A percentile compares a stretch with the other conserved stretches of the same genome.
Evolutionary conservation across 345 rosid species (phyloP).

Genomic region (Salix dunnii): DNA sequence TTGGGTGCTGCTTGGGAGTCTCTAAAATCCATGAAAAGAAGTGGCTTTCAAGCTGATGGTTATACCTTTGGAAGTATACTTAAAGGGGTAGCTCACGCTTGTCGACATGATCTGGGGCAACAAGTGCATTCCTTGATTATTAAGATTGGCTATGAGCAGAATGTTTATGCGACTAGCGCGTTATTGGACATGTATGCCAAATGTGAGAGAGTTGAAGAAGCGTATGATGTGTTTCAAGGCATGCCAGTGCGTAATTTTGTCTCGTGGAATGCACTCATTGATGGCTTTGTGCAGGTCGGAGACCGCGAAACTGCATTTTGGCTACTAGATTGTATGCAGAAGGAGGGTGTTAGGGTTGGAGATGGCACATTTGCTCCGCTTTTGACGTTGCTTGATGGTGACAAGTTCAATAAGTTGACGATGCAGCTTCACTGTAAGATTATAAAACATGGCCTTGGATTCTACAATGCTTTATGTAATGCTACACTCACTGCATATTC

Average conservation of each 20-base stretch:
- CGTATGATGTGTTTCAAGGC: slow-evolving; percentile 40
- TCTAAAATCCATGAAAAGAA: slow-evolving; percentile 39
- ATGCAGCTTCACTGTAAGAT: slow-evolving; percentile 60
- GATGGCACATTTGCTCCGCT: slow-evolving; percentile 79
- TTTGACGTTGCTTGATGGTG: slow-evolving; percentile 59
- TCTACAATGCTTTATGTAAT: slow-evolving; percentile 49
- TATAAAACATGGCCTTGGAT: slow-evolving; percentile 45
- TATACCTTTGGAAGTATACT: slow-evolving; percentile 58
- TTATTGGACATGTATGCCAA: slow-evolving; percentile 74
- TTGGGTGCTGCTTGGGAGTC: slow-evolving; percentile 40
- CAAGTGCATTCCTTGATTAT: slow-evolving; percentile 55
- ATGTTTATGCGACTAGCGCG: slow-evolving; percentile 60
- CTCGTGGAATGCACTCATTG: slow-evolving; percentile 68
- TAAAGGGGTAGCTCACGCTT: slow-evolving; percentile 53
- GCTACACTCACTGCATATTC: slow-evolving; percentile 62
- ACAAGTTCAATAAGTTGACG: slow-evolving; percentile 28
- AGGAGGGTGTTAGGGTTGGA: slow-evolving; percentile 39
- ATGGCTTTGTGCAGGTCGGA: slow-evolving; percentile 50
- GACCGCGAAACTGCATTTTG: slow-evolving; percentile 48
- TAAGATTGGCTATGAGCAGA: slow-evolving; percentile 39
- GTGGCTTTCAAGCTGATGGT: slow-evolving; percentile 39
- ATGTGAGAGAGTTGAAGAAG: slow-evolving; percentile 55
- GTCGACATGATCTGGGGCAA: slow-evolving; percentile 45
- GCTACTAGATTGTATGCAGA: slow-evolving; percentile 57
- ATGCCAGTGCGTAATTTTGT: slow-evolving; percentile 52